Evolutionary conservation across 306 rosid genomes (phyloP), one percentile per base, ranked within the genome.

Genomic region (Vigna trinervia): DNA sequence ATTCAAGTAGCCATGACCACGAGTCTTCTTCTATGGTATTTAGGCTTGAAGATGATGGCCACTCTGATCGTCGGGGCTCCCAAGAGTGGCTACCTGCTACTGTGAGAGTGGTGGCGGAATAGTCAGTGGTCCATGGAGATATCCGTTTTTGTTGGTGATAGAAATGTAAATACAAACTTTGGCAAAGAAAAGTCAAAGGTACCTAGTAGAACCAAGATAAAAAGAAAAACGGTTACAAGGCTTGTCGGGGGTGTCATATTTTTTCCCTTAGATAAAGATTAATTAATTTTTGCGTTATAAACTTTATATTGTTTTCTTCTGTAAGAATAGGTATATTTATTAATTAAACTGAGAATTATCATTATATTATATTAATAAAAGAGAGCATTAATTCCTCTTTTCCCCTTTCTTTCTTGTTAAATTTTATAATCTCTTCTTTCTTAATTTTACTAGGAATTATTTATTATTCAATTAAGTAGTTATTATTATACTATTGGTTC

Each of bases 141-240:
- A 80, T 61, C 32, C 23, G 65, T 69, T 63, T 82, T 81, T 64
- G 81, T 70, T 66, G 71, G 79, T 83, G 72, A 38, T 82, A 89
- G 83, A 78, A 84, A 78, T 90, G 98, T 94, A 94, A 85, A 91
- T 94, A 88, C 60, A 77, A 58, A 70, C 84, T 81, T 83, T 82
- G 86, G 78, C 82, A 78, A 82, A 80, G 66, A 5, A 63, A 81
- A 85, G 86, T 79, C 82, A 82, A 50, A 65, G 78, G 75, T 85
- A 65, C 87, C 83, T 87, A 73, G 86, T 74, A 78, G 80, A 74
- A 80, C 69, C 56, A 65, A 76, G 83, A 77, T 69, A 54, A 86
- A 82, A 73, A 76, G 80, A 77, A 72, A 54, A 86, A 82, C 86
- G 85, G 96, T 88, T 91, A 80, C 63, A 78, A 70, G 77, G 77